phyloP scores from a whole-genome alignment of 345 rosid species.

The Aegle marmelos region DNA sequence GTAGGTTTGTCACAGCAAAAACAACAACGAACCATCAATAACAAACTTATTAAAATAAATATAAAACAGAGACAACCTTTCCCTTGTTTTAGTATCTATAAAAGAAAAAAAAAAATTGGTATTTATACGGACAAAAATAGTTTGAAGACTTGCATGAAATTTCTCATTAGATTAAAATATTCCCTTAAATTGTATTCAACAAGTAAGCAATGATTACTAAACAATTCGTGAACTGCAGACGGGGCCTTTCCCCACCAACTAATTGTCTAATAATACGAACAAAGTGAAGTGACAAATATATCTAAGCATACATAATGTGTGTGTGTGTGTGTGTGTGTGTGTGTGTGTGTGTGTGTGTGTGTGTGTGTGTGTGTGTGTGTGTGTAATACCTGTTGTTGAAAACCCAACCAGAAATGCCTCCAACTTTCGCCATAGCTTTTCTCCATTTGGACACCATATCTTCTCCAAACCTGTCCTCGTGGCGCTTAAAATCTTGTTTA shows the following conservation, averaged over 20 bases:
- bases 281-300: background rate
- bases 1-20: background rate
- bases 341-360: too few relatives aligned
- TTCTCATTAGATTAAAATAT: background rate
- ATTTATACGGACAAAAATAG: background rate
- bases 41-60: background rate
- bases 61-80: background rate
- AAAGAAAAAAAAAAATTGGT: too few relatives aligned
- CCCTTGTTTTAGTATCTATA: too few relatives aligned
- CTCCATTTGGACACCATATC: slow-evolving; percentile 34
- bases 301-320: background rate
- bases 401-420: slow-evolving; percentile 32
- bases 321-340: too few relatives aligned
- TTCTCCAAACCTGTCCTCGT: slow-evolving; percentile 18
- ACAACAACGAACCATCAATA: background rate
- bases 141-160: background rate
- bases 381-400: slow-evolving; percentile 4
- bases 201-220: background rate
- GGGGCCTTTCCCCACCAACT: too few relatives aligned
- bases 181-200: background rate
- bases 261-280: background rate
- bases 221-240: background rate
- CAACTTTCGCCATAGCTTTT: slow-evolving; percentile 39
- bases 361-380: too few relatives aligned
- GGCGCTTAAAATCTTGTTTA: slow-evolving; percentile 24